Base-by-base conservation (phyloP, 345 rosid genomes). In the Salix koriyanagi region DNA sequence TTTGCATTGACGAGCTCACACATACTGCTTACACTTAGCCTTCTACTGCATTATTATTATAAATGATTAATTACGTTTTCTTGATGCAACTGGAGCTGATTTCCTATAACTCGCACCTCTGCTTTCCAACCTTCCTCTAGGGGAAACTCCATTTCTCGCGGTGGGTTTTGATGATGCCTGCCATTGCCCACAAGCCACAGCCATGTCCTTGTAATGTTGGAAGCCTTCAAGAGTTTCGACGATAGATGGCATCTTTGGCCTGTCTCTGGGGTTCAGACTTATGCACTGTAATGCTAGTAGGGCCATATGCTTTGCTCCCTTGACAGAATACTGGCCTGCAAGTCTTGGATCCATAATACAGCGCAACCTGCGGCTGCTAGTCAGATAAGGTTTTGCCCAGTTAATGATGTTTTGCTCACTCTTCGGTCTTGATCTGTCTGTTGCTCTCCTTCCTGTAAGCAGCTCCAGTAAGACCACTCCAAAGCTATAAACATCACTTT, bases 381-480 rank as follows among this genome's bases (percentile, higher is more conserved):
- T 82, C 26, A 95, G 68, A 84, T 91, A 95, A 23, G 99, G 98
- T 73, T 84, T 90, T 58, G 93, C 80, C 96, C 96, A 95, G 65
- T 90, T 97, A 1, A 90, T 91, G 10, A 95, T 89, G 87, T 83
- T 91, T 71, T 90, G 98, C 78, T 95, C 93, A 30, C 72, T 84
- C 87, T 93, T 93, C 0, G 89, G 79, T 67, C 93, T 84, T 65
- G 85, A 79, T 82, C 88, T 94, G 12, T 94, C 97, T 50, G 91
- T 86, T 32, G 96, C 87, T 82, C 97, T 85, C 79, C 97, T 90
- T 3, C 97, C 99, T 0, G 99, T 94, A 4, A 94, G 80, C 11
- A 94, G 81, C 77, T 94, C 97, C n/a, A 94, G 78, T 46, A 94
- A 72, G 9, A 94, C 98, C 54, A 94, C 99, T 0, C 99, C 99